Evolutionary conservation across 306 rosid genomes (phyloP), one percentile per base, ranked within the genome.

Genomic region (Quercus engelmannii): DNA sequence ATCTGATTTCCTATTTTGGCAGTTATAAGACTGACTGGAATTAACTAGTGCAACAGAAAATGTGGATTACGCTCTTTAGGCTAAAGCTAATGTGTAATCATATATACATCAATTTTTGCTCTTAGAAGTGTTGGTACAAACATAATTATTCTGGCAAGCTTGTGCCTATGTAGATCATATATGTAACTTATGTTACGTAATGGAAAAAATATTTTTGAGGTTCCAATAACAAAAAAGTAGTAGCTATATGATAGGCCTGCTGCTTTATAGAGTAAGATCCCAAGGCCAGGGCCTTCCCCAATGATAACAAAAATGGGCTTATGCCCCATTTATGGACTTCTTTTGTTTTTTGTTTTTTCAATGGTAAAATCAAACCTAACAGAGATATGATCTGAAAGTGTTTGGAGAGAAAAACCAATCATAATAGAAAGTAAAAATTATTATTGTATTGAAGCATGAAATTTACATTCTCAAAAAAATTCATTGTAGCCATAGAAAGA

Each of bases 11-110:
- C 26, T 71, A 54, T 20, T 51, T 38, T 58, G 21, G 71, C 28
- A 49, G 38, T 74, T 17, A n/a, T 59, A 58, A 33, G 19, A 28
- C 57, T 21, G 78, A 75, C 58, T 54, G 51, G 69, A 81, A 65
- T 31, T 71, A 77, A 55, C 20, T 6, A 35, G 56, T 51, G 69
- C 63, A 64, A 69, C 21, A 52, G 15, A 21, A n/a, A 64, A 58
- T 26, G 26, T 52, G 55, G n/a, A 58, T 23, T 5, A 56, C 5
- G 26, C 69, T 86, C 62, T 58, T 67, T 15, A 76, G 65, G 21
- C 81, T 52, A 57, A 55, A 71, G 31, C 26, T 17, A 20, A 20
- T 5, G 15, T 52, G 2, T 26, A 2, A 76, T 28, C 21, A 49
- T 52, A 65, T 14, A 67, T 54, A 31, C 25, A 33, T 5, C 51